Evolutionary conservation across 208 protist species (phyloP).

Genomic region (Angomonas deanei): DNA sequence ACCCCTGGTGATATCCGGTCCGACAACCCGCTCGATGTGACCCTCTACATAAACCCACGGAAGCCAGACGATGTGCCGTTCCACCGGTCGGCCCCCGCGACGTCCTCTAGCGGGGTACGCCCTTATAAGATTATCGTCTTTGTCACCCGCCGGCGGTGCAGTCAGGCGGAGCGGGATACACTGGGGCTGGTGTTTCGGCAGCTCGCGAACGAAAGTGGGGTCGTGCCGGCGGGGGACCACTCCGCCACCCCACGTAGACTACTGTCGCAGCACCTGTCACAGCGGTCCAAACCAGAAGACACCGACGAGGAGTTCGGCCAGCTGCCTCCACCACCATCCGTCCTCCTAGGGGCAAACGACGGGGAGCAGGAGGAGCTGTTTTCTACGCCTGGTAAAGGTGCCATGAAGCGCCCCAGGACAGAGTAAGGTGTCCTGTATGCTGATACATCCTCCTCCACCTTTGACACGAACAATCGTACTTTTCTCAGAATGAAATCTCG

Average conservation of each 20-base stretch:
- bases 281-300: neutral
- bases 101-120: constrained; percentile 2
- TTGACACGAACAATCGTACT: neutral
- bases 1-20: neutral
- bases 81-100: neutral
- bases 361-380: neutral
- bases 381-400: too few relatives aligned
- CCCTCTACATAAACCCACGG: constrained; percentile 2
- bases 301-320: neutral
- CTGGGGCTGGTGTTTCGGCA: neutral
- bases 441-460: neutral
- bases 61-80: neutral
- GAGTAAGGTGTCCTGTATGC: neutral
- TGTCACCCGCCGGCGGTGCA: neutral
- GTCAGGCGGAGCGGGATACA: neutral
- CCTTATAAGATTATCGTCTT: neutral
- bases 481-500: neutral
- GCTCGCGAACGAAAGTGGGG: neutral
- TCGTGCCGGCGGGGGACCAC: neutral
- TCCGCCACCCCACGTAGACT: neutral
- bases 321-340: neutral
- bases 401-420: too few relatives aligned
- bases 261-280: neutral
- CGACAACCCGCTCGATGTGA: constrained; percentile 1
- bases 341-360: neutral